These are phyloP conservation scores for Aspergillus hancockii DNA, from an alignment of 495 filamentous ascomycete species.

Conservation along the genomic window DNA sequence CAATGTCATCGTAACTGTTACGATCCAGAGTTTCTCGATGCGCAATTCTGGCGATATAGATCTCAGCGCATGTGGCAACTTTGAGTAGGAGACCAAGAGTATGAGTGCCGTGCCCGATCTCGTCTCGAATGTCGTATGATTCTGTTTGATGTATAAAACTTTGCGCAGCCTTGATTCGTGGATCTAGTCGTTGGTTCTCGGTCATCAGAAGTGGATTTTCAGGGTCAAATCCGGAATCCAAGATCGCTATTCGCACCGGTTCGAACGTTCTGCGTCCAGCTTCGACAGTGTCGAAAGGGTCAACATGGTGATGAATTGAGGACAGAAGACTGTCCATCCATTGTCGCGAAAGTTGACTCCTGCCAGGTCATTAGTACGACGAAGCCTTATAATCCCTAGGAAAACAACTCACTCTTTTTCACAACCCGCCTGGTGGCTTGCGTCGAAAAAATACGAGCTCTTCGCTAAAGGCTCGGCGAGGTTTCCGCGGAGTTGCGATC, in stretches of 20 bases:
- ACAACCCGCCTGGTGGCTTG: slow-evolving; percentile 26
- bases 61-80: slow-evolving; percentile 33
- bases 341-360: slow-evolving; percentile 24
- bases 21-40: slow-evolving; percentile 22
- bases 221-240: slow-evolving; percentile 34
- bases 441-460: slow-evolving; percentile 29
- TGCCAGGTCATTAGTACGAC: slow-evolving; percentile 20
- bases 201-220: slow-evolving; percentile 25
- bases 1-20: slow-evolving; percentile 27
- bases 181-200: slow-evolving; percentile 15
- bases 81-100: slow-evolving; percentile 31
- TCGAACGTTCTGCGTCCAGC: slow-evolving; percentile 10
- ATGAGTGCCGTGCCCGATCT: slow-evolving; percentile 37
- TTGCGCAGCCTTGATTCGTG: slow-evolving; percentile 29
- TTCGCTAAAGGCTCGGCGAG: slow-evolving; percentile 18
- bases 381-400: slow-evolving; percentile 11
- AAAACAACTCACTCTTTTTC: slow-evolving; percentile 29
- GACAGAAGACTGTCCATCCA: slow-evolving; percentile 28
- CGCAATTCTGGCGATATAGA: slow-evolving; percentile 33
- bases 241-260: slow-evolving; percentile 35
- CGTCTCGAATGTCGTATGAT: slow-evolving; percentile 28
- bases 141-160: slow-evolving; percentile 26
- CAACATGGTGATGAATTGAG: slow-evolving; percentile 23
- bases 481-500: slow-evolving; percentile 12
- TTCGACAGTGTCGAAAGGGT: slow-evolving; percentile 16